A percentile compares a stretch with the other conserved stretches of the same genome.
phyloP scores from a whole-genome alignment of 202 grass and related monocot genomes.

The Dendrocalamus latiflorus region DNA sequence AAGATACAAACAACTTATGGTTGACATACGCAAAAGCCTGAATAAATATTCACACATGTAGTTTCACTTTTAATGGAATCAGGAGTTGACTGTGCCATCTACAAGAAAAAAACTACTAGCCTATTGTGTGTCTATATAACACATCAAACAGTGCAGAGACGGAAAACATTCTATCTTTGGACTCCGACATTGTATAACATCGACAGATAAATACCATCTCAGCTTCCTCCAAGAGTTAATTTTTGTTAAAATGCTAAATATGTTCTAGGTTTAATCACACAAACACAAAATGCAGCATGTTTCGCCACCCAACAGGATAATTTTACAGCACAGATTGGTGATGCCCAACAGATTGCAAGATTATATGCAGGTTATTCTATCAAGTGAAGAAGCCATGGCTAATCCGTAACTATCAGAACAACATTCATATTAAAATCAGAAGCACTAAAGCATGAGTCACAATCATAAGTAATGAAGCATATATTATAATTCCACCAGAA shows the following conservation, averaged over 20 bases:
- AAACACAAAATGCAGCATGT: not conserved
- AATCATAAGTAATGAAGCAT: too few species aligned
- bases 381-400: not conserved
- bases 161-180: not conserved
- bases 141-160: not conserved
- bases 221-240: not conserved
- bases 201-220: not conserved
- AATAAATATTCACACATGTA: not conserved
- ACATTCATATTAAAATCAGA: not conserved
- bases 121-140: not conserved
- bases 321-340: not conserved
- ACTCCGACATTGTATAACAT: not conserved
- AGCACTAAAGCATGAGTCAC: too few species aligned
- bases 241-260: not conserved
- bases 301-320: not conserved
- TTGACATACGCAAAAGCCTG: not conserved
- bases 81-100: not conserved
- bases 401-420: not conserved
- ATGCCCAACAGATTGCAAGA: not conserved
- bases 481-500: not conserved
- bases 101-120: not conserved
- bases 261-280: not conserved
- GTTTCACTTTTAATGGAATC: not conserved
- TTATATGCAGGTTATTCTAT: not conserved
- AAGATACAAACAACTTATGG: not conserved